Evolutionary conservation across 1,139 yeast species (phyloP), one percentile per base, ranked within the genome.

Genomic region (Martiniozyma asiatica): DNA sequence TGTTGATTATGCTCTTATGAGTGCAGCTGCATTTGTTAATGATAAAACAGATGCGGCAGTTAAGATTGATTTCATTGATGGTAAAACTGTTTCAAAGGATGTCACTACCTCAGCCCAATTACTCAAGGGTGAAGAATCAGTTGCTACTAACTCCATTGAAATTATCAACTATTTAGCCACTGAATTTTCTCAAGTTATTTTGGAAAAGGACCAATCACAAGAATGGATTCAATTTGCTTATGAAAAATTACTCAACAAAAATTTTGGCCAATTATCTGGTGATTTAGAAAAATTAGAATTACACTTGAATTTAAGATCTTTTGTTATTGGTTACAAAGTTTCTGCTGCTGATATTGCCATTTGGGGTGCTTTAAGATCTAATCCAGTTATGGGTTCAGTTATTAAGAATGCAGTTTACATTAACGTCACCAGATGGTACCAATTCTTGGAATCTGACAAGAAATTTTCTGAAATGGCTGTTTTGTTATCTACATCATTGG

Each of bases 321-420:
- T 69, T 51, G 54, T 84, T 35, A 65, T 71, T 39, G 94, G 93
- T 13, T 67, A 74, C 56, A 47, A 63, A 17, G 62, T 70, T 38
- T 61, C 92, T 9, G 58, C 74, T 34, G 92, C 94, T 32, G 98
- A 89, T 57, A 63, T 84, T 38, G 82, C 92, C 11, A 66, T 80
- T 19, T 89, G 96, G 96, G 97, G 97, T 56, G 81, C 78, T 26
- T 66, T 89, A 46, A 74, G 96, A 60, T 81, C 94, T 41, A 87
- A 89, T 54, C 84, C 94, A 32, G 76, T 89, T 53, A 84, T 85
- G 65, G 94, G 89, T 19, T 81, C 95, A 9, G 75, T 82, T 39
- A 68, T 87, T 55, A 87, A 84, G 64, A 80, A 73, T 58, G 81
- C 78, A 32, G 78, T 77, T 20, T 84, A 78, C 59, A 66, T 75